Base-by-base conservation (phyloP, 352 stramenopile genomes). In the Globisporangium heterothallicum region DNA sequence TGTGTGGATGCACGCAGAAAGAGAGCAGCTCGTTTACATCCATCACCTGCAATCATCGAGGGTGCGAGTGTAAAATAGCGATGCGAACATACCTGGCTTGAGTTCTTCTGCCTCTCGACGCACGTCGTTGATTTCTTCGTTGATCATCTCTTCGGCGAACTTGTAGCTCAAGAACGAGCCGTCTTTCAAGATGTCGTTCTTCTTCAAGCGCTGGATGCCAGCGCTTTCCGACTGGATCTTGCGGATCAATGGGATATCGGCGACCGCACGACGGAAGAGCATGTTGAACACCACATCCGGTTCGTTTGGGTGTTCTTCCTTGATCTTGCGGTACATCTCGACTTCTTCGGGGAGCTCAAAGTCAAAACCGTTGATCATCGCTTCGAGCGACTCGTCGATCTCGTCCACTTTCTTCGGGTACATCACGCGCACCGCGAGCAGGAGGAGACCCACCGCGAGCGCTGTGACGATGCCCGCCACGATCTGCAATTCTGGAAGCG, bases 291-390 rank as follows among this genome's bases (percentile, higher is more conserved):
- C 72, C 49, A 73, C 76, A 42, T 91, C 81, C 48, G 59, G 66
- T 40, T 93, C 74, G 16, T 76, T 69, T 8, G 76, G 56, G 51
- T 87, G 63, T 60, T 90, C 78, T 30, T 74, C 72, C 44, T 83
- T 84, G 49, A 73, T 64, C 61, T 83, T 73, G 46, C 69, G 83
- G 67, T 90, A 93, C 58, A 77, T 56, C 46, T 89, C 83, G 43
- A 90, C 77, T 53, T 93, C 79, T 26, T 90, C 76, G 0, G 83
- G 83, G 47, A 93, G 59, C 46, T 80, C 68, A 67, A 93, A 91
- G 76, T 93, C 83, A 49, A 93, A 93, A 64, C 83, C 83, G 60
- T 93, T 93, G 72, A 93, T 91, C 78, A 93, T 93, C 44, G 78
- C 79, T 26, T 93, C 79, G 42, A 93, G 71, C 54, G 75, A 88